Evolutionary conservation across 768 basidiomycete species (phyloP).

Genomic region (Lentinula guzmanii): DNA sequence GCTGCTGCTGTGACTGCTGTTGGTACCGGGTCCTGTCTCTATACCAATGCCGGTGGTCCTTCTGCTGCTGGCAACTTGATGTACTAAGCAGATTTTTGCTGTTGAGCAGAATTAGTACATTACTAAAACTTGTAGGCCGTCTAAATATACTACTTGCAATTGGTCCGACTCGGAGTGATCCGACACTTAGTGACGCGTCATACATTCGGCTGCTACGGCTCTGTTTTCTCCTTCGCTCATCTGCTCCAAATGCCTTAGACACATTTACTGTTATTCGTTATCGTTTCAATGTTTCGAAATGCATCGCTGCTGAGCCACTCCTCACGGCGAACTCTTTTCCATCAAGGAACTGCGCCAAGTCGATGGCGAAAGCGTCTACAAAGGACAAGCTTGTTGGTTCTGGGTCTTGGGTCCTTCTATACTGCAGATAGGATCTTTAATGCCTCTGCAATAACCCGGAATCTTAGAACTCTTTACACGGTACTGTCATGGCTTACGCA

Average conservation of each 20-base stretch:
- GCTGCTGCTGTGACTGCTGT: slow-evolving; percentile 8
- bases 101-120: too few species aligned
- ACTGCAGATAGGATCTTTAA: slow-evolving; percentile 46
- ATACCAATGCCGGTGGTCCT: slow-evolving; percentile 16
- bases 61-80: slow-evolving; percentile 18
- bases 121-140: too few species aligned
- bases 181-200: too few species aligned
- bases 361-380: slow-evolving; percentile 19
- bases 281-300: not conserved
- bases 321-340: not conserved
- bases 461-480: slow-evolving; percentile 47
- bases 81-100: not conserved
- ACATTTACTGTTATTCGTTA: not conserved
- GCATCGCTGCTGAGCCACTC: not conserved
- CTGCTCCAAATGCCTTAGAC: not conserved
- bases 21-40: slow-evolving; percentile 26
- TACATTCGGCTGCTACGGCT: not conserved
- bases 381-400: slow-evolving; percentile 28
- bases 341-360: not conserved
- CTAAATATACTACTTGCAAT: too few species aligned
- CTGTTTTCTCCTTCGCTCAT: not conserved
- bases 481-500: slow-evolving; percentile 19
- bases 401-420: slow-evolving; percentile 36
- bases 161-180: too few species aligned
- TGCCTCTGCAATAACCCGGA: slow-evolving; percentile 51